A percentile compares a stretch with the other conserved stretches of the same genome.
Evolutionary conservation across 192 early-diverging fungal species (phyloP).

Genomic region (Coemansia sp.): DNA sequence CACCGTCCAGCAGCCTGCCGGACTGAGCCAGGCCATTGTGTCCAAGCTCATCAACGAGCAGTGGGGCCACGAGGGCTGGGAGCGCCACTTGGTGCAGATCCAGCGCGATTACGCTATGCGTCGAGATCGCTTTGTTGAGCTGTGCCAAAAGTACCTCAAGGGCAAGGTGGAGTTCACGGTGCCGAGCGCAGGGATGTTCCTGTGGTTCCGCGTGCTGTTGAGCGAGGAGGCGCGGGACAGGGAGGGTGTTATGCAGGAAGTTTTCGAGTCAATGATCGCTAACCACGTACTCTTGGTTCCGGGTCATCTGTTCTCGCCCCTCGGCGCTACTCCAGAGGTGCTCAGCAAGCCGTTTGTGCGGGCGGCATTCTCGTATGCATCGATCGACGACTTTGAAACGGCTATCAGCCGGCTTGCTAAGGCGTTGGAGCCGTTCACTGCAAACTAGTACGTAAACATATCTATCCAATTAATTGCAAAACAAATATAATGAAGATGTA

Average conservation of each 20-base stretch:
- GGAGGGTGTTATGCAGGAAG: slow-evolving; percentile 57
- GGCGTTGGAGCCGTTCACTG: slow-evolving; percentile 51
- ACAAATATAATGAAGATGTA: too few relatives aligned
- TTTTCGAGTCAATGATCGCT: slow-evolving; percentile 62
- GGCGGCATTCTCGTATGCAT: slow-evolving; percentile 69
- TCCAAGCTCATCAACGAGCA: slow-evolving; percentile 65
- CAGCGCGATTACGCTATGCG: slow-evolving; percentile 73
- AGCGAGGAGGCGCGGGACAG: slow-evolving; percentile 40
- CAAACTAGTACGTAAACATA: neutral
- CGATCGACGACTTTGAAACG: slow-evolving; percentile 61
- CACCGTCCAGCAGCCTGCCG: slow-evolving; percentile 81
- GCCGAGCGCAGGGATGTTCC: slow-evolving; percentile 85
- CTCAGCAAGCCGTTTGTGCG: slow-evolving; percentile 61
- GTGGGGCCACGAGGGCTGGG: slow-evolving; percentile 86
- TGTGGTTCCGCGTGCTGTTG: slow-evolving; percentile 73
- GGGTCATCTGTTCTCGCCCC: slow-evolving; percentile 61
- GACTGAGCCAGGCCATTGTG: slow-evolving; percentile 77
- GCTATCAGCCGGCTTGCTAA: slow-evolving; percentile 62
- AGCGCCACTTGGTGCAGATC: slow-evolving; percentile 66
- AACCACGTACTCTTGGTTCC: slow-evolving; percentile 73
- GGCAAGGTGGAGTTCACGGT: slow-evolving; percentile 61
- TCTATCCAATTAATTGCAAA: neutral
- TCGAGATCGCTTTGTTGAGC: slow-evolving; percentile 66
- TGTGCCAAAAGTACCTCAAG: slow-evolving; percentile 62
- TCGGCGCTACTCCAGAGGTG: slow-evolving; percentile 46